These are phyloP conservation scores for Penicillium ucsense DNA, from an alignment of 495 filamentous ascomycete genomes.

Conservation along the genomic window DNA sequence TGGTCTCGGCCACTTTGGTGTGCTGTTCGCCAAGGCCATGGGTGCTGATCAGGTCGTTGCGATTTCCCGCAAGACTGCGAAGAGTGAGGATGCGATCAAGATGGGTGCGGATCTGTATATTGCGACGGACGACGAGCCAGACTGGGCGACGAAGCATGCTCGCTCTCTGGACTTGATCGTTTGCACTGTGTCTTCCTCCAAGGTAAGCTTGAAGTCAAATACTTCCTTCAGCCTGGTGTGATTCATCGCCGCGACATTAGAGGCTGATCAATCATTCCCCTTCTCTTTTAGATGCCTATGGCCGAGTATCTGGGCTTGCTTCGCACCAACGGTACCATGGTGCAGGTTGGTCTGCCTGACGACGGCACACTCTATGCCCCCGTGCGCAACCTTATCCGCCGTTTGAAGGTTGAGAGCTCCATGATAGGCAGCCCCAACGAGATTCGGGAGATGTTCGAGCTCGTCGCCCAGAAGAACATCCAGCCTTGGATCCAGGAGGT, in stretches of 20 bases:
- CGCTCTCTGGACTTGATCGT: constrained; percentile 72
- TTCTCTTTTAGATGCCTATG: constrained; percentile 52
- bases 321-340: constrained; percentile 57
- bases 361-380: constrained; percentile 53
- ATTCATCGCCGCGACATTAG: not conserved
- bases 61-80: constrained; percentile 58
- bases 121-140: constrained; percentile 68
- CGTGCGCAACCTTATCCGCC: constrained; percentile 56
- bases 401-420: constrained; percentile 60
- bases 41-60: constrained; percentile 69
- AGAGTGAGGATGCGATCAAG: constrained; percentile 61
- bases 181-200: constrained; percentile 63
- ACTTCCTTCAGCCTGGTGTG: not conserved
- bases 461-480: constrained; percentile 63
- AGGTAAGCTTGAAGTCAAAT: constrained; percentile 20
- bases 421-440: constrained; percentile 61
- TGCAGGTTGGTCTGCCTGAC: constrained; percentile 70
- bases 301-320: constrained; percentile 58
- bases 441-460: constrained; percentile 72
- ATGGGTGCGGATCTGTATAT: constrained; percentile 60
- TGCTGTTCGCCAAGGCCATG: constrained; percentile 55
- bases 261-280: not conserved
- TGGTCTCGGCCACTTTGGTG: constrained; percentile 65
- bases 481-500: constrained; percentile 63
- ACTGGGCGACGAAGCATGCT: constrained; percentile 59